Evolutionary conservation across 2,329 filamentous ascomycete genomes (phyloP), one percentile per base, ranked within the genome.

Genomic region (Aspergillus japonicus): DNA sequence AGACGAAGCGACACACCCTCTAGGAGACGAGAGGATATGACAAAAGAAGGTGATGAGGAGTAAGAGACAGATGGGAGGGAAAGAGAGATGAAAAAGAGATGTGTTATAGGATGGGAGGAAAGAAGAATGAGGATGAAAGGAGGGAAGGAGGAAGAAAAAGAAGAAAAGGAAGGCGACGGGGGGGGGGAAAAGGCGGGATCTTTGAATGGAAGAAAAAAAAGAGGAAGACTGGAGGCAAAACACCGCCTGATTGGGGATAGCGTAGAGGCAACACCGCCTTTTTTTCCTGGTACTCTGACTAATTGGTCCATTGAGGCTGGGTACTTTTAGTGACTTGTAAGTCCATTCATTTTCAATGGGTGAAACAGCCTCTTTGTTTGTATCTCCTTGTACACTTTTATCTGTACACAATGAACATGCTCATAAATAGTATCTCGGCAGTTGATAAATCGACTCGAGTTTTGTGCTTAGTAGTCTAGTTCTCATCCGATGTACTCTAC

Each of bases 201-300:
- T 68, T 65, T 66, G 66, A 58, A 62, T 64, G 63, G 58, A 64
- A 62, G 60, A 60, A 60, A 62, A 64, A 60, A 59, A 56, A 52
- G 57, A 57, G 62, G 57, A 63, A 61, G 64, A 64, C 66, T 44
- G 54, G 63, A 68, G 64, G 66, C 66, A 60, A 68, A 29, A 68
- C 66, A 59, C 62, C 66, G 57, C 69, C 65, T 56, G 44, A 65
- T 71, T 54, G 29, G 66, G 71, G 23, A 66, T 74, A 73, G 69
- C 54, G 68, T 48, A 33, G 54, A 21, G 57, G 58, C 29, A 54
- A 59, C 39, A 19, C 39, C 39, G 14, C 39, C 14, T 44, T 44
- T 7, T 7, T 7, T 8, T 7, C 2, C n/a, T 12, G 11, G 11
- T 3, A 12, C 12, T 35, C 33, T 16, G 39, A 44, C 14, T 44